Percentiles rank a stretch among this genome's conserved stretches.
These are phyloP conservation scores for Backusella luteola DNA, from an alignment of 192 early-diverging fungal genomes.

Conservation along the genomic window DNA sequence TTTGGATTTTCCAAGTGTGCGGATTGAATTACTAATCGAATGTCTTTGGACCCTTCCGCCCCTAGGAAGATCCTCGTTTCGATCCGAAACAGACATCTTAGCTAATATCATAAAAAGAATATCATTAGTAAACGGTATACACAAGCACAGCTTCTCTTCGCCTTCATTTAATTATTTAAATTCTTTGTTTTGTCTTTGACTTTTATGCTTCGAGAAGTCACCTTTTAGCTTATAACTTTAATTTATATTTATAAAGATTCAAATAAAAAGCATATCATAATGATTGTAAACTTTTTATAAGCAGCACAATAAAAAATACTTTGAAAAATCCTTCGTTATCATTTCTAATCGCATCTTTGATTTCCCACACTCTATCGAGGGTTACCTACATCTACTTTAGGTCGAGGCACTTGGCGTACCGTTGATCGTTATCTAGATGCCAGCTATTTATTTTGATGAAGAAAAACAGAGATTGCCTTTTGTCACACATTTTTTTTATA, in stretches of 20 bases:
- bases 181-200: neutral
- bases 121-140: neutral
- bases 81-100: neutral
- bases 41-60: neutral
- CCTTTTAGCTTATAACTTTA: neutral
- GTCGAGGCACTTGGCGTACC: neutral
- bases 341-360: neutral
- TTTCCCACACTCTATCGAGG: neutral
- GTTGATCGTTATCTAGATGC: neutral
- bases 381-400: neutral
- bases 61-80: neutral
- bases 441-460: neutral
- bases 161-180: neutral
- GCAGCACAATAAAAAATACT: neutral
- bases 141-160: neutral
- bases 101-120: neutral
- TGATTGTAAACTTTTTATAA: neutral
- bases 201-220: neutral
- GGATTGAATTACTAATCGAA: neutral
- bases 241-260: neutral
- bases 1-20: neutral
- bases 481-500: neutral
- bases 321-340: neutral
- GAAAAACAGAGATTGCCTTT: neutral
- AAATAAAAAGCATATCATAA: neutral